These are phyloP conservation scores for Exutisphaerella laricina DNA, from an alignment of 2,329 filamentous ascomycete species.

Conservation along the genomic window DNA sequence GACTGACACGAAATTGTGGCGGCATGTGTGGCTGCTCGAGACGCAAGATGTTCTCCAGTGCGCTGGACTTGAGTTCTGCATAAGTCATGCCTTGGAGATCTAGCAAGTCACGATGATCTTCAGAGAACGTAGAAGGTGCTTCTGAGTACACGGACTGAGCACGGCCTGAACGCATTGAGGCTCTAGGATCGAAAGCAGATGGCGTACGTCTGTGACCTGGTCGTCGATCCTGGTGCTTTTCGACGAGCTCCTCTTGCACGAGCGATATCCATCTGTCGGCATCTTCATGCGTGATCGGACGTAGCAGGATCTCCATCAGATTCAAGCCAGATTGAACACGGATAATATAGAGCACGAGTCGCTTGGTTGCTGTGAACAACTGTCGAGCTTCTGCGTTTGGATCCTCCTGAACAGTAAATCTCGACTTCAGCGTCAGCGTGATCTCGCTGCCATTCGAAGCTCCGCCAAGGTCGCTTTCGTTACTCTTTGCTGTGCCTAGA, in stretches of 20 bases:
- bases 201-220: constrained; percentile 19
- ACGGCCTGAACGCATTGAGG: constrained; percentile 27
- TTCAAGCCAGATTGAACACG: constrained; percentile 87
- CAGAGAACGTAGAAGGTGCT: constrained; percentile 34
- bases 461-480: constrained; percentile 66
- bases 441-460: constrained; percentile 32
- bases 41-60: constrained; percentile 86
- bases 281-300: constrained; percentile 79
- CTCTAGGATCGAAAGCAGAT: constrained; percentile 30
- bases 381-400: constrained; percentile 88
- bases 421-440: constrained; percentile 32
- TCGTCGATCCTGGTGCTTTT: constrained; percentile 34
- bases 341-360: constrained; percentile 95
- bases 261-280: constrained; percentile 81
- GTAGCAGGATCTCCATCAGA: constrained; percentile 91
- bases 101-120: constrained; percentile 51
- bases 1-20: constrained; percentile 66
- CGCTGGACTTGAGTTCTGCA: constrained; percentile 84
- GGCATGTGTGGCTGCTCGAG: constrained; percentile 62
- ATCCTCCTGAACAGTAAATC: constrained; percentile 50
- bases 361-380: constrained; percentile 96
- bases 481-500: constrained; percentile 90
- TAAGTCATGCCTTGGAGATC: constrained; percentile 89
- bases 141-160: constrained; percentile 38
- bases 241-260: constrained; percentile 70